Percentiles rank a stretch among this genome's conserved stretches.
Conservation (phyloP, 352 stramenopile genomes). For the Aphanomyces cochlioides region DNA sequence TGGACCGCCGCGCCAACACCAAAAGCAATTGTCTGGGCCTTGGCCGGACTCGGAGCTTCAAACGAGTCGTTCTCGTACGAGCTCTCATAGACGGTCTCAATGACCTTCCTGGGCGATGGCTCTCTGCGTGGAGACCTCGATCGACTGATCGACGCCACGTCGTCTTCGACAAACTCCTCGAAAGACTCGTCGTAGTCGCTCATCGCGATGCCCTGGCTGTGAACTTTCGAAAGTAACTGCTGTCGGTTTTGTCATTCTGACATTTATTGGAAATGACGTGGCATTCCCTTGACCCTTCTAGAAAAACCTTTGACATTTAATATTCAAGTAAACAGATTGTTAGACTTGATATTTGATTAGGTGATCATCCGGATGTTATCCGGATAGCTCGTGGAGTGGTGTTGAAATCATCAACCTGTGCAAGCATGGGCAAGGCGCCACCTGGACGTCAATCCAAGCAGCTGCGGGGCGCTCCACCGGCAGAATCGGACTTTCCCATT, state of each 20-base stretch:
- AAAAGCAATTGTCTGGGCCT: neutral
- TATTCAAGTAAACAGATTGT: too few relatives aligned
- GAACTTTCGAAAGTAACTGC: neutral
- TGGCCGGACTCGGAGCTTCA: slow-evolving; percentile 7
- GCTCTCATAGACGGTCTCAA: neutral
- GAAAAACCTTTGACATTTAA: too few relatives aligned
- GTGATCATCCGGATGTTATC: too few relatives aligned
- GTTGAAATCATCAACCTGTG: neutral
- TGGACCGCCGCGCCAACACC: slow-evolving; percentile 48
- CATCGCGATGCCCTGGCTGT: neutral
- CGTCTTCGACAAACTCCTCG: slow-evolving; percentile 21
- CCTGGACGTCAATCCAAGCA: too few relatives aligned
- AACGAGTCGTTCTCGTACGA: slow-evolving; percentile 27
- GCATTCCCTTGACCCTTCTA: too few relatives aligned
- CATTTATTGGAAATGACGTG: too few relatives aligned
- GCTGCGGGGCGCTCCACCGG: neutral
- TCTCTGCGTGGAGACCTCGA: neutral
- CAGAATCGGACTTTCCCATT: neutral
- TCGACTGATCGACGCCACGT: neutral
- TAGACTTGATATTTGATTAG: too few relatives aligned
- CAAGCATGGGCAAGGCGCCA: slow-evolving; percentile 10
- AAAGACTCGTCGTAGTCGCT: slow-evolving; percentile 30
- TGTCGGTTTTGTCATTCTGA: neutral
- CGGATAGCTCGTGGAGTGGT: neutral
- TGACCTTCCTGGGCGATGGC: neutral